Conservation (phyloP, 2,329 filamentous ascomycete genomes). For the Orbilia blumenaviensis region DNA sequence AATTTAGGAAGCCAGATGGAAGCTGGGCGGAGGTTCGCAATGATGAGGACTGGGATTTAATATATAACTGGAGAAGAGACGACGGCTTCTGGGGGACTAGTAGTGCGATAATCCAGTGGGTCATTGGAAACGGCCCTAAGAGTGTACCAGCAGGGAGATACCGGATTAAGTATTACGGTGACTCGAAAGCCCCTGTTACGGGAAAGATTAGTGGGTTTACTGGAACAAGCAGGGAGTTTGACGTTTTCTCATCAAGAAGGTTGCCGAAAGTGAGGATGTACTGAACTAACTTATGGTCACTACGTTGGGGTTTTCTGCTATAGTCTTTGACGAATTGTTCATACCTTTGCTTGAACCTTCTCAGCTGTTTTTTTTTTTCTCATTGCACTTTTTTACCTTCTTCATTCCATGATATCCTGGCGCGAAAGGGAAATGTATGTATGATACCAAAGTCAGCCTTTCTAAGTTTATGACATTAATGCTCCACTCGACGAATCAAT, state of each 20-base stretch:
- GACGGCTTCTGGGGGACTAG: conserved; percentile 76
- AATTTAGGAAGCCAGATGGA: conserved; percentile 66
- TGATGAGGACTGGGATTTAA: conserved; percentile 83
- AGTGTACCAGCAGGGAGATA: conserved; percentile 71
- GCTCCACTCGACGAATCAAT: background rate
- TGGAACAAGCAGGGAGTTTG: conserved; percentile 71
- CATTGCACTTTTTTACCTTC: background rate
- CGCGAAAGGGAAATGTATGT: conserved; percentile 3
- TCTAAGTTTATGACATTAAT: background rate
- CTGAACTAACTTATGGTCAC: background rate
- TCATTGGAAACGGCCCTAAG: conserved; percentile 71
- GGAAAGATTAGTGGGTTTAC: conserved; percentile 74
- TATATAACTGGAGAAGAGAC: conserved; percentile 81
- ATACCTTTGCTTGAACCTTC: too few relatives aligned
- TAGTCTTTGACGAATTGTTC: too few relatives aligned
- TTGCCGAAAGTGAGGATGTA: conserved; percentile 39
- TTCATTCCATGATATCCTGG: conserved; percentile 31
- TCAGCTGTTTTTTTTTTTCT: background rate
- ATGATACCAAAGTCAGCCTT: conserved; percentile 15
- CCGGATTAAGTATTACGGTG: conserved; percentile 82
- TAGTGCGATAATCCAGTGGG: conserved; percentile 82
- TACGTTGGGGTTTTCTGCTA: too few relatives aligned
- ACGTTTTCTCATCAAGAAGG: conserved; percentile 57
- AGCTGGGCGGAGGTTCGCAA: conserved; percentile 74
- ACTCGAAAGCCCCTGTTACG: conserved; percentile 73